These are phyloP conservation scores for Agaricales sp. DNA, from an alignment of 1,284 basidiomycete species.

Conservation along the genomic window DNA sequence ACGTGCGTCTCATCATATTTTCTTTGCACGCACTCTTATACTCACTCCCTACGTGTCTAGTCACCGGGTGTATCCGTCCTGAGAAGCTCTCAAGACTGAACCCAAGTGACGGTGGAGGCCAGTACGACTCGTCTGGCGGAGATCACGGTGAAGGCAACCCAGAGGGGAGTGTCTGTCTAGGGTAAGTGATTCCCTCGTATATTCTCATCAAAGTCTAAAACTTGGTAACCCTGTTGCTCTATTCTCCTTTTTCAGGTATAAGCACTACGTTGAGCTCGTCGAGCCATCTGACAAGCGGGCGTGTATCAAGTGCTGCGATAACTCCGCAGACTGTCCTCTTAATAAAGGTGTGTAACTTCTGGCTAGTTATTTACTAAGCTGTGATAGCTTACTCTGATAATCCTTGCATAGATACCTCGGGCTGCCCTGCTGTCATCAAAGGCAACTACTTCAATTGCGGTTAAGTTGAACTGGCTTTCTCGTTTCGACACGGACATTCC, in stretches of 20 bases:
- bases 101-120: neutral
- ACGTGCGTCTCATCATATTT: neutral
- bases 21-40: no score
- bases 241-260: neutral
- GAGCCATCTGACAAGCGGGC: neutral
- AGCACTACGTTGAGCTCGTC: neutral
- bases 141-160: neutral
- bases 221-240: no score
- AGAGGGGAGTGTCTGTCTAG: neutral
- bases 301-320: constrained; percentile 3
- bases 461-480: neutral
- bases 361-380: no score
- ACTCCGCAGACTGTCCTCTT: neutral
- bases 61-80: constrained; percentile 1
- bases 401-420: neutral
- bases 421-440: neutral
- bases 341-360: constrained; percentile 1
- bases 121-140: neutral
- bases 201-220: neutral
- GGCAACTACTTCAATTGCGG: constrained; percentile 2
- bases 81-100: constrained; percentile 1
- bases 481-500: neutral
- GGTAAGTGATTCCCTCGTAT: neutral
- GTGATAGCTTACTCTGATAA: no score
- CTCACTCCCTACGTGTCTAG: neutral